Evolutionary conservation across 163 green algal species (phyloP), one percentile per base, ranked within the genome.

Genomic region (Trebouxiophyceae sp.): DNA sequence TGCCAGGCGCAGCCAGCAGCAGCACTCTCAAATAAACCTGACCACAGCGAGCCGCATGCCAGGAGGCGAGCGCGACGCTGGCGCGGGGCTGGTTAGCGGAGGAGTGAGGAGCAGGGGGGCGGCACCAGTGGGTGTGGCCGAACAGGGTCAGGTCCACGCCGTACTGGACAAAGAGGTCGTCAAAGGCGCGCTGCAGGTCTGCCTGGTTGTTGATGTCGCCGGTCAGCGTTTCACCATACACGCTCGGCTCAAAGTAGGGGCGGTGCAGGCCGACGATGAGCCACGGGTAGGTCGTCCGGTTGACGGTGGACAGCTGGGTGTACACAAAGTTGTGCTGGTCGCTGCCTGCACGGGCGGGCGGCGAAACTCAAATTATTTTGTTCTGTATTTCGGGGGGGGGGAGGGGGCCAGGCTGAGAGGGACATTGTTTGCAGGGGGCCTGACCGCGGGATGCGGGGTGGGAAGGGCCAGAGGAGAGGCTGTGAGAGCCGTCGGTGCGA

Each of bases 51-150:
- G n/a, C n/a, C n/a, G n/a, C n/a, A n/a, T n/a, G n/a, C n/a, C n/a
- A n/a, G n/a, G n/a, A n/a, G n/a, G n/a, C n/a, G n/a, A n/a, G n/a
- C n/a, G n/a, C n/a, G n/a, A n/a, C n/a, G n/a, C n/a, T n/a, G n/a
- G n/a, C n/a, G n/a, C n/a, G n/a, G n/a, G n/a, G n/a, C n/a, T n/a
- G n/a, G n/a, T n/a, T n/a, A n/a, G n/a, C n/a, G n/a, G n/a, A n/a
- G n/a, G n/a, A n/a, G n/a, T n/a, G n/a, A n/a, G n/a, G n/a, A n/a
- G n/a, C n/a, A n/a, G n/a, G 45, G 1, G 44, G 60, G 20, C 22
- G n/a, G 29, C 60, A 68, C 62, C 62, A 68, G 23, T 68, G 62
- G 24, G 62, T 68, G 62, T 68, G 62, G 4, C 62, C 62, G 60
- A 68, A 68, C 29, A 55, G 57, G 39, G 39, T 50, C 39, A 50